Base-by-base conservation (phyloP, 495 filamentous ascomycete species). In the Chaetomium fimeti region DNA sequence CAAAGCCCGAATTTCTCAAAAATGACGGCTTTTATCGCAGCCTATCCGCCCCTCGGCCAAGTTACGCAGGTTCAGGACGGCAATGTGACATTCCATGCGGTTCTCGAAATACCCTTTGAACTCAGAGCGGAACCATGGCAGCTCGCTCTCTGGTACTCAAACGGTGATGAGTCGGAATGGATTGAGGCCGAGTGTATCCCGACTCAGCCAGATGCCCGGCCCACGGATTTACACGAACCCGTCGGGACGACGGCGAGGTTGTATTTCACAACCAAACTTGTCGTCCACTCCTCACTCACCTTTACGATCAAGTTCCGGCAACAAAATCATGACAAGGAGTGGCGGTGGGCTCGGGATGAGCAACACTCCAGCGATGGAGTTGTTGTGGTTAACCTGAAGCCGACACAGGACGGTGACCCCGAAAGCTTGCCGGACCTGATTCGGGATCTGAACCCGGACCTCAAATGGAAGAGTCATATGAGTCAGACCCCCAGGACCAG, bases 261-360 rank as follows among this genome's bases (percentile, higher is more conserved):
- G 68, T 82, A 74, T 64, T 82, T 80, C 65, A 64, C 79, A 69
- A 66, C 75, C 60, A 22, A 76, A 22, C 67, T 87, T 16, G 76
- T 77, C 20, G 69, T 78, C 3, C 72, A 58, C 57, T 76, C 77
- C 0, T 76, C 80, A 59, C 71, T 87, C 1, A 79, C 77, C 18
- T 97, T 97, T 68, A 96, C 92, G 0, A 69, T 93, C 54, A 91
- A 90, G 59, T 93, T 87, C 69, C 85, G 91, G 11, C 79, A 79
- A 15, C 70, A 74, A 3, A 16, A 20, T 2, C 71, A 77, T 11
- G 75, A 77, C 57, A 57, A 85, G 70, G 65, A 75, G 1, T 96
- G 92, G 91, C 86, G 82, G 61, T 97, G 92, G 92, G 83, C 82
- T 15, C 87, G 87, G 61, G 84, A 91, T 61, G 79, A 84, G 53